These are phyloP conservation scores for Neonectria magnoliae DNA, from an alignment of 2,329 filamentous ascomycete genomes.

Conservation along the genomic window DNA sequence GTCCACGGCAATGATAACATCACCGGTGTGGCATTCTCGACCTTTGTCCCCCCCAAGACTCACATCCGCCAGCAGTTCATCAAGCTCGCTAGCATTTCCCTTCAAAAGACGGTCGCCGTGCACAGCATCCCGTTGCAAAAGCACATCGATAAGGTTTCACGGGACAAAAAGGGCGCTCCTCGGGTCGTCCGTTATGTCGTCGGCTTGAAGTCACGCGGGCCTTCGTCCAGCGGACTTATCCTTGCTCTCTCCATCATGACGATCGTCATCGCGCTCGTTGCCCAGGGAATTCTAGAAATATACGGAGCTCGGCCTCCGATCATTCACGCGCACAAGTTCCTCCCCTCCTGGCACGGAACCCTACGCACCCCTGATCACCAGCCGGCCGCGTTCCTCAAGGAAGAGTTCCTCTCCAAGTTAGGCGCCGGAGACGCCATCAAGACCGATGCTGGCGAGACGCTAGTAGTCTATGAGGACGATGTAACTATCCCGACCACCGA, in stretches of 20 bases:
- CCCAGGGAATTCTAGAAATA: constrained; percentile 73
- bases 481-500: constrained; percentile 29
- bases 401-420: constrained; percentile 52
- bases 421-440: constrained; percentile 46
- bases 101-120: constrained; percentile 81
- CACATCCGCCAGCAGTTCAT: constrained; percentile 56
- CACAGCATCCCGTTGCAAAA: constrained; percentile 78
- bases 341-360: constrained; percentile 59
- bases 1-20: constrained; percentile 66
- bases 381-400: constrained; percentile 39
- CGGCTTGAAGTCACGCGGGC: constrained; percentile 63
- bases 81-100: constrained; percentile 82
- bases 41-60: constrained; percentile 64
- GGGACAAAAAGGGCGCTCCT: constrained; percentile 52
- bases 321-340: constrained; percentile 64
- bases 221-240: constrained; percentile 62
- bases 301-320: constrained; percentile 66
- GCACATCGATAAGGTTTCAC: constrained; percentile 49
- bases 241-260: constrained; percentile 66
- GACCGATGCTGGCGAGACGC: constrained; percentile 48
- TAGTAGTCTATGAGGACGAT: constrained; percentile 50
- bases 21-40: constrained; percentile 67
- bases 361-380: constrained; percentile 42
- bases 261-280: constrained; percentile 68
- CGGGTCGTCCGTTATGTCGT: constrained; percentile 76